Evolutionary conservation across 495 filamentous ascomycete genomes (phyloP).

Genomic region (Talaromyces trachyspermus): DNA sequence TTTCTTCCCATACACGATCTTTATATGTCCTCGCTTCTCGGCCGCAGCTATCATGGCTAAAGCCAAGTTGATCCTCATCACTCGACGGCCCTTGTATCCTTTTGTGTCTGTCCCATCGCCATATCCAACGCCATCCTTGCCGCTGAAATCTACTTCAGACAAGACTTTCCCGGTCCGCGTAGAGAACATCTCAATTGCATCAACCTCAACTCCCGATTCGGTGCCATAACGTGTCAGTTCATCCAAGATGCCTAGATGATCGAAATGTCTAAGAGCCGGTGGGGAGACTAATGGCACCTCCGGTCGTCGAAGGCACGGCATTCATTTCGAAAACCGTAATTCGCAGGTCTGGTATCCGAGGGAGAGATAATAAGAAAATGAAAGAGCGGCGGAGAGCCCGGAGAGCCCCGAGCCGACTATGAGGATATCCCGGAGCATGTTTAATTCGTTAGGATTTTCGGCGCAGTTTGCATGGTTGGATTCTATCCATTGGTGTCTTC

Average conservation of each 20-base stretch:
- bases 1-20: constrained; percentile 35
- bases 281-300: constrained; percentile 56
- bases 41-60: constrained; percentile 39
- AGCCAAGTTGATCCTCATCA: constrained; percentile 40
- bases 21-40: constrained; percentile 29
- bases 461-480: no score
- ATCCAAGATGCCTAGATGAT: constrained; percentile 45
- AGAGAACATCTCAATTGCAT: constrained; percentile 48
- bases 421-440: constrained; percentile 27
- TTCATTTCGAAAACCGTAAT: constrained; percentile 54
- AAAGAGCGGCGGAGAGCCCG: constrained; percentile 47
- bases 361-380: constrained; percentile 42
- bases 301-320: constrained; percentile 46
- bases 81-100: constrained; percentile 37
- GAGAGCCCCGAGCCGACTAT: constrained; percentile 53
- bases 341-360: constrained; percentile 33
- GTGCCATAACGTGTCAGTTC: constrained; percentile 35
- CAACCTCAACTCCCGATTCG: constrained; percentile 38
- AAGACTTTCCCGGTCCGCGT: constrained; percentile 40
- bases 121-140: constrained; percentile 29
- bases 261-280: constrained; percentile 53
- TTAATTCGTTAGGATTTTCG: no score
- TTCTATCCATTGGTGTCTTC: no score
- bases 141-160: constrained; percentile 36
- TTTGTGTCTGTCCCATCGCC: constrained; percentile 14